Percentiles rank a stretch among this genome's conserved stretches.
phyloP scores from a whole-genome alignment of 2,329 filamentous ascomycete species.

The Fusarium humuli region DNA sequence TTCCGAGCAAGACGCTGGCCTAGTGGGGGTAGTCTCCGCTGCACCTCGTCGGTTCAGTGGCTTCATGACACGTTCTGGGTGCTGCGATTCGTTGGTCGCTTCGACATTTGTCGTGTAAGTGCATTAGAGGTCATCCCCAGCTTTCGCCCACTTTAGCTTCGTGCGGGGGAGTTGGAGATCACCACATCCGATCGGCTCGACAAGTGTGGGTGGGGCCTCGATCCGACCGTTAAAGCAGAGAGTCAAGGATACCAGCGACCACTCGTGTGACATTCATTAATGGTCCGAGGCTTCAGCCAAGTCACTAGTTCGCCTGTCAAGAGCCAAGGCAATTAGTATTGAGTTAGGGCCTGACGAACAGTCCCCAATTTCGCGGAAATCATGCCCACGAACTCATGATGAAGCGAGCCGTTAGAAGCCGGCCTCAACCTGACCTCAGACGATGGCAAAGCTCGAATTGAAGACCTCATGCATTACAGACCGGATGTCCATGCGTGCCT shows the following conservation, averaged over 20 bases:
- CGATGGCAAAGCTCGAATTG: conserved; percentile 65
- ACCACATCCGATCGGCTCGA: conserved; percentile 45
- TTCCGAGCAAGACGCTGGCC: conserved; percentile 5
- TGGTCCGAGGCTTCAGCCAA: conserved; percentile 4
- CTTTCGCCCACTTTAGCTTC: conserved; percentile 23
- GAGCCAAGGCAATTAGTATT: conserved; percentile 3
- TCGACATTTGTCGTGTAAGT: conserved; percentile 3
- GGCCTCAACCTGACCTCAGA: conserved; percentile 43
- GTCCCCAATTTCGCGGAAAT: background rate
- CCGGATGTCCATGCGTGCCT: conserved; percentile 57
- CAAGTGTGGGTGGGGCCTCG: conserved; percentile 43
- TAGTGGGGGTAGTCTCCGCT: conserved; percentile 20
- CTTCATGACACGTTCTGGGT: conserved; percentile 31
- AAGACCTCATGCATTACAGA: conserved; percentile 62
- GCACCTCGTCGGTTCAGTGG: conserved; percentile 25
- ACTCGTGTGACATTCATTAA: conserved; percentile 18
- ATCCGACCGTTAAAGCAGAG: conserved; percentile 35
- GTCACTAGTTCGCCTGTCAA: background rate
- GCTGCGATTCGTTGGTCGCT: conserved; percentile 6
- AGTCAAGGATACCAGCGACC: background rate
- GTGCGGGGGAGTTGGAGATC: conserved; percentile 46
- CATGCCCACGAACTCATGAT: background rate
- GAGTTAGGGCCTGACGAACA: conserved; percentile 3
- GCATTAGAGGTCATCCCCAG: conserved; percentile 6
- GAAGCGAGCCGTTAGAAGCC: background rate